Evolutionary conservation across 129 eudicot genomes (phyloP), one percentile per base, ranked within the genome.

Genomic region (Tanacetum coccineum): DNA sequence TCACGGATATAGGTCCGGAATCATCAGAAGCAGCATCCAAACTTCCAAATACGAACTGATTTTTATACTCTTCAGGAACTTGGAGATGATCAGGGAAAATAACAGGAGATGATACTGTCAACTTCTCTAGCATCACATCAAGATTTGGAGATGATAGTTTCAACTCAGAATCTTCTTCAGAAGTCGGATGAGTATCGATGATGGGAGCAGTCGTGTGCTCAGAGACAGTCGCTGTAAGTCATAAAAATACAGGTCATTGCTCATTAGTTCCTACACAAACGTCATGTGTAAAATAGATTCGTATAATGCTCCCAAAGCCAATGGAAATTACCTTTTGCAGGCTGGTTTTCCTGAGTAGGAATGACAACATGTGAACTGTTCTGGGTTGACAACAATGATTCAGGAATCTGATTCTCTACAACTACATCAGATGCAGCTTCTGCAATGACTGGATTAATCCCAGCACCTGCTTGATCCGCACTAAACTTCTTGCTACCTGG

Each of bases 41-140:
- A 75, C 85, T 88, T 73, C 96, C 96, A 79, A 88, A 88, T 62
- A 76, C 74, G 71, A 88, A 79, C 18, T 58, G 80, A 9, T 67
- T 82, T 71, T 79, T 82, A 14, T 67, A 66, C 14, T 77, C 74
- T 49, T 80, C 96, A 25, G 96, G 87, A 14, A 85, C 87, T 57
- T 78, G 85, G 65, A 88, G 66, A 79, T 85, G 85, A 62, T 88
- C 81, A 36, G 92, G 96, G 46, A 88, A 81, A 72, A 81, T 81
- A 72, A 85, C 96, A 68, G 86, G 67, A 56, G 74, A 40, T 36
- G 85, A 67, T 28, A 75, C 9, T 20, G 80, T 77, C 49, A 67
- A 74, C 70, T 87, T 84, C 64, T 74, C 81, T 44, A 71, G 71
- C 79, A 64, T 64, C 53, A 18, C 58, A 47, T 80, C 88, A 58